These are phyloP conservation scores for Phytophthora sp. DNA, from an alignment of 352 stramenopile species.

Conservation along the genomic window DNA sequence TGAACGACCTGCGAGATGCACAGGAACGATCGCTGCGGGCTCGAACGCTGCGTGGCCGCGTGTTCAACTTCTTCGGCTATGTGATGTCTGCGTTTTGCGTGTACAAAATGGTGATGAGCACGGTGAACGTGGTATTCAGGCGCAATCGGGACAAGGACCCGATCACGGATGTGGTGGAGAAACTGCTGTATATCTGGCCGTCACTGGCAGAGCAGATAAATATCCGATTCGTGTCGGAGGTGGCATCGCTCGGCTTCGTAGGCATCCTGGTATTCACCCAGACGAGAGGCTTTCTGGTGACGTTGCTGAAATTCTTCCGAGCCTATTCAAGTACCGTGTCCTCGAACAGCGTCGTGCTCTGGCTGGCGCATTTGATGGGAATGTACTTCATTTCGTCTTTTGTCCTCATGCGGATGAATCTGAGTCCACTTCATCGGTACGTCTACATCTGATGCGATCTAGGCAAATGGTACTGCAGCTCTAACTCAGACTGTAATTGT, in stretches of 20 bases:
- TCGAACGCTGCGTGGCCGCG: slow-evolving; percentile 63
- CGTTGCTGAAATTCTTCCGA: slow-evolving; percentile 80
- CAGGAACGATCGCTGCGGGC: slow-evolving; percentile 64
- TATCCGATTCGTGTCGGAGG: slow-evolving; percentile 78
- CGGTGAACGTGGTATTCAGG: slow-evolving; percentile 79
- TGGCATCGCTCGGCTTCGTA: slow-evolving; percentile 78
- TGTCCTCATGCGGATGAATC: slow-evolving; percentile 90
- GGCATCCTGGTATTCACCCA: slow-evolving; percentile 87
- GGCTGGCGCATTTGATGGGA: slow-evolving; percentile 84
- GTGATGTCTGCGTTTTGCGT: slow-evolving; percentile 80
- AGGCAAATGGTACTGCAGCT: not conserved
- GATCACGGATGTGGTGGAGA: slow-evolving; percentile 82
- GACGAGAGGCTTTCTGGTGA: slow-evolving; percentile 81
- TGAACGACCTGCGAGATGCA: slow-evolving; percentile 80
- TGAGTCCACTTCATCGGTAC: slow-evolving; percentile 71
- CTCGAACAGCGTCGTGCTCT: slow-evolving; percentile 84
- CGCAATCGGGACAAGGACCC: slow-evolving; percentile 85
- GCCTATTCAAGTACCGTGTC: slow-evolving; percentile 83
- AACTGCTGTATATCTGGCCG: slow-evolving; percentile 85
- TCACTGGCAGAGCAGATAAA: slow-evolving; percentile 79
- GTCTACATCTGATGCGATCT: slow-evolving; percentile 7
- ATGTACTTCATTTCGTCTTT: slow-evolving; percentile 92
- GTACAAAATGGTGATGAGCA: slow-evolving; percentile 91
- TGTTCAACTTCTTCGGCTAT: slow-evolving; percentile 88
- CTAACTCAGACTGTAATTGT: not conserved